Base-by-base conservation (phyloP, 1,284 basidiomycete species). In the Stygiomarasmius scandens region DNA sequence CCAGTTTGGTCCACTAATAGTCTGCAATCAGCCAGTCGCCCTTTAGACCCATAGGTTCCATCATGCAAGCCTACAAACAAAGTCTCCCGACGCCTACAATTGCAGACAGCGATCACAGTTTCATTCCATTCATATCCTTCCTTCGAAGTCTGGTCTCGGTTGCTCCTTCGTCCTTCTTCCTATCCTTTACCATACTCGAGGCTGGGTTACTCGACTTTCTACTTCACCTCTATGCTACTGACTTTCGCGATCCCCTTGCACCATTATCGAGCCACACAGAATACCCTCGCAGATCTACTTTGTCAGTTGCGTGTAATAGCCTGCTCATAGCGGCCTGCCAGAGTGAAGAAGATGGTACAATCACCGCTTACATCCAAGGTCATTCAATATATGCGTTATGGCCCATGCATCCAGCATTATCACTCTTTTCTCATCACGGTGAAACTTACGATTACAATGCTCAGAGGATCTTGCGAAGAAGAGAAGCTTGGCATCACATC, bases 91-190 rank as follows among this genome's bases (percentile, higher is more conserved):
- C 16, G 23, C n/a, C 2, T 36, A 6, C 32, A 16, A 34, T 14
- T 27, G 29, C 49, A 23, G 34, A 49, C n/a, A 48, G 44, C 16
- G 46, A 41, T 19, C 51, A 54, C 24, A 54, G 51, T 19, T 20
- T 58, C 16, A 19, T 43, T 14, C 51, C 56, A 11, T 8, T 58
- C 14, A 22, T 58, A 16, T 46, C 53, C 20, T 58, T 58, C 22
- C 45, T 58, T 1, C 25, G 10, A 14, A 29, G 44, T 9, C 1
- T 54, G 20, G 36, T 48, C 27, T 49, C 56, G 25, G 20, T 36
- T 10, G 14, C 8, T 14, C 32, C 32, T 14, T 34, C 32, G 14
- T 34, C 14, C 8, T 14, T 14, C 32, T 34, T 14, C n/a, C 8
- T 22, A 38, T 54, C 45, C 23, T 19, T 23, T 16, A 44, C 20